Base-by-base conservation (phyloP, 805 yeast species). In the Teunomyces pallodes region DNA sequence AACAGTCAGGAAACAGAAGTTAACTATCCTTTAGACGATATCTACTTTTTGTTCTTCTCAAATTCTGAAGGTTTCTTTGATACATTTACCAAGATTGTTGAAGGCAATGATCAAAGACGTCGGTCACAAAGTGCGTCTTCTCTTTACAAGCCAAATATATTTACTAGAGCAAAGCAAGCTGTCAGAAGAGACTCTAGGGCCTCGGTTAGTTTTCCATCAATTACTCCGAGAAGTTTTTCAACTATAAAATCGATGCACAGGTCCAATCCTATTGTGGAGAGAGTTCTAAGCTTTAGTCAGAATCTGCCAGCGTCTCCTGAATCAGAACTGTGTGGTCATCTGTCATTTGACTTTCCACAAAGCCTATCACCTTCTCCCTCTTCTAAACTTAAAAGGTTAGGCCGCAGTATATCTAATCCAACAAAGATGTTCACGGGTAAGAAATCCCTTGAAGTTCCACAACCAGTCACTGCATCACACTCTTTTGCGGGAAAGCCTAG, bases 21-120 rank as follows among this genome's bases (percentile, higher is more conserved):
- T 5, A n/a, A 14, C 13, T 27, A 44, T 14, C 66, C 28, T 20
- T 58, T 83, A n/a, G 90, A 87, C 57, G 88, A 84, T 43, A 81
- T 84, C 52, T 81, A 81, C 52, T 78, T 90, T 54, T 77, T 88
- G 61, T 85, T 88, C 50, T 84, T 88, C 60, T 69, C 74, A 16
- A 64, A 67, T 8, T 84, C 83, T 1, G 51, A 60, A 4, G 66
- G 67, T 2, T 70, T 84, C 43, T 69, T 70, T 43, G 59, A 69
- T 2, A 69, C 69, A 0, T 62, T 83, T 35, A 62, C 67, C 12
- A 61, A 64, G 13, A 63, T 69, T 8, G 32, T 57, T n/a, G 49
- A 49, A 26, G 52, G 59, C 24, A 47, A 27, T 13, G 44, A 47
- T 31, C 42, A 44, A 29, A 28, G 38, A 9, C 26, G 30, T n/a